Conservation (phyloP, 331 rosid genomes). For the Telfairia occidentalis region DNA sequence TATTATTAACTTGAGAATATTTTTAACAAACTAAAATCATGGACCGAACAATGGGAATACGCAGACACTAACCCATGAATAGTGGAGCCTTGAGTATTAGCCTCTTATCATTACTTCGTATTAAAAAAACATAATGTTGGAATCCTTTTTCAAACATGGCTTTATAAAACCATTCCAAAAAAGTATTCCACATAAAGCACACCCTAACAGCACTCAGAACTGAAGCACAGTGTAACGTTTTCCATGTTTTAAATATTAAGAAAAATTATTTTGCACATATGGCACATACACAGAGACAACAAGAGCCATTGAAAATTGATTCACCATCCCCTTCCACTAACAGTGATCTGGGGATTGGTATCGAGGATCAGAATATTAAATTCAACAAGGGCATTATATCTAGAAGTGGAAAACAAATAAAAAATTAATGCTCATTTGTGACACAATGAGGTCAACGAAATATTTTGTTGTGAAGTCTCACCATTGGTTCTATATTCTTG, state of each 20-base stretch:
- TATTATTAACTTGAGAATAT: neutral
- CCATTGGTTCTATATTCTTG: slow-evolving; percentile 45
- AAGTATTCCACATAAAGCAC: neutral
- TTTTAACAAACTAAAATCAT: neutral
- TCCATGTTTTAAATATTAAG: neutral
- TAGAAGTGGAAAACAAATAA: neutral
- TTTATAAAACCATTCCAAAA: neutral
- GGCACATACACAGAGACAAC: neutral
- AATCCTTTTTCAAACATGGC: neutral
- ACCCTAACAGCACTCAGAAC: neutral
- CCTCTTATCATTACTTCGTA: too few species aligned
- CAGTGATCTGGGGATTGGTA: neutral
- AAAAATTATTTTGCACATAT: neutral
- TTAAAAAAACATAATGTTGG: too few species aligned
- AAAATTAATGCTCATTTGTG: neutral
- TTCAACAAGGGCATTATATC: neutral
- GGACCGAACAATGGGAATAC: neutral
- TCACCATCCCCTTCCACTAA: neutral
- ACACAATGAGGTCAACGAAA: neutral
- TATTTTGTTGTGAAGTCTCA: slow-evolving; percentile 29
- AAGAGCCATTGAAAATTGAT: neutral
- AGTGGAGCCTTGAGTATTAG: too few species aligned
- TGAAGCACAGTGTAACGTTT: neutral
- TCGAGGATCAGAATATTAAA: neutral
- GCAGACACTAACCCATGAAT: neutral